Base-by-base conservation (phyloP, 75 land plant species). In the Selaginella moellendorffii region DNA sequence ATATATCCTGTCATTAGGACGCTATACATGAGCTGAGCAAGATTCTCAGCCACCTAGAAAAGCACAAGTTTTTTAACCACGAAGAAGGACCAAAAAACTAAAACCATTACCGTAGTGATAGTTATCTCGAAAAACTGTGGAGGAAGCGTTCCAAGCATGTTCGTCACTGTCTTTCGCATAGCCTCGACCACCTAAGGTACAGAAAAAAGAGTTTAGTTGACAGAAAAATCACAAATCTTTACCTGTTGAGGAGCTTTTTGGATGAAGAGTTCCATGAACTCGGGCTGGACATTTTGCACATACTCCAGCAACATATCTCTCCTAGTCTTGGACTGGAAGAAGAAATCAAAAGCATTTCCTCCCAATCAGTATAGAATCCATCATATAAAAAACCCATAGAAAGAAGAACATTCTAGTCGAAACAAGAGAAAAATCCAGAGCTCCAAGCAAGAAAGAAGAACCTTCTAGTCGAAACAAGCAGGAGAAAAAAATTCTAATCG, bases 1-100 rank as follows among this genome's bases (percentile, higher is more conserved):
- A 91, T 91, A 66, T 91, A 91, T 1, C 97, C 97, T 53, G 97
- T 91, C 97, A 91, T 91, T 82, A 91, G 79, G 8, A 91, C 84
- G 73, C 97, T 91, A 67, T 85, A 88, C 97, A 91, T 90, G 24
- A 91, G 86, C 66, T 91, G 97, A 31, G 97, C 97, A 69, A 91
- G 74, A 72, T 91, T 91, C 60, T 91, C 97, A 27, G 97, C 97
- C 62, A 91, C 89, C 97, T 90, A 83, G 28, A 1, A 1, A 12
- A 62, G 24, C 10, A 62, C 20, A 20, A 17, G 14, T 18, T 10
- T 20, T 9, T 2, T 29, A 27, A n/a, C 17, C 28, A 56, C 28
- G 20, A 21, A 62, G 36, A 62, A 61, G 14, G 0, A 0, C 0
- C 14, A 1, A n/a, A n/a, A 24, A 24, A 21, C 27, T 19, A 24